phyloP scores from a whole-genome alignment of 2,329 filamentous ascomycete species.

The Diaporthe ilicicola region DNA sequence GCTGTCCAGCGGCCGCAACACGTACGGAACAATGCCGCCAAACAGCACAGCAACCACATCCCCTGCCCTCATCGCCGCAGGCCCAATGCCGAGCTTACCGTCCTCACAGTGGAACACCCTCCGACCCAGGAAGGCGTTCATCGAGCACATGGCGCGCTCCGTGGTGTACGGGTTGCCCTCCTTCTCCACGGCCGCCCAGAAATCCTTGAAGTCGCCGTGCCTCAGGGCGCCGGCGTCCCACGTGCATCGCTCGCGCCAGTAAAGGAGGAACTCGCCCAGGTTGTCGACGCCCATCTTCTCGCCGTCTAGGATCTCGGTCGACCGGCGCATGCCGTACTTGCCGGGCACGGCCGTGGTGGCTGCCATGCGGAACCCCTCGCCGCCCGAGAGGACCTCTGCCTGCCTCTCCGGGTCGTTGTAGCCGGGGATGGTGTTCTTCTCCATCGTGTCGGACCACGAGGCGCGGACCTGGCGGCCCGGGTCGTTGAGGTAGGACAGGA shows the following conservation, averaged over 20 bases:
- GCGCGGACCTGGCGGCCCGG: constrained; percentile 27
- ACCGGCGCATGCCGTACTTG: constrained; percentile 29
- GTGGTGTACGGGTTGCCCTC: constrained; percentile 4
- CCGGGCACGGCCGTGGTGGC: constrained; percentile 18
- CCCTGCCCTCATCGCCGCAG: constrained; percentile 30
- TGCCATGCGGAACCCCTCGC: not conserved
- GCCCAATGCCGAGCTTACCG: constrained; percentile 28
- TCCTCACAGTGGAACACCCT: constrained; percentile 28
- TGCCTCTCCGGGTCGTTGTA: constrained; percentile 26
- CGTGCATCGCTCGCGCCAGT: constrained; percentile 30
- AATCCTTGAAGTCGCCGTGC: constrained; percentile 24
- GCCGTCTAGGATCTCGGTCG: constrained; percentile 17
- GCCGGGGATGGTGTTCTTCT: constrained; percentile 24
- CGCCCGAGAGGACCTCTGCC: not conserved
- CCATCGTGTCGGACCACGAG: constrained; percentile 31
- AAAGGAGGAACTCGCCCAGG: constrained; percentile 32
- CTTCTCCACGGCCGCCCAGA: constrained; percentile 8
- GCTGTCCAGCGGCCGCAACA: constrained; percentile 7
- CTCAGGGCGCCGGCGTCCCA: constrained; percentile 14
- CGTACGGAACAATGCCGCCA: constrained; percentile 29
- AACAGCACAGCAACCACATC: constrained; percentile 31
- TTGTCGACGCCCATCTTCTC: constrained; percentile 29
- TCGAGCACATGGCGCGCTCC: constrained; percentile 30
- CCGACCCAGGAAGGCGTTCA: constrained; percentile 21
- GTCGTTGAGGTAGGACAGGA: constrained; percentile 30